Percentiles rank a stretch among this genome's conserved stretches.
Evolutionary conservation across 2,329 filamentous ascomycete species (phyloP).

Genomic region (Lasiodiplodia sp.): DNA sequence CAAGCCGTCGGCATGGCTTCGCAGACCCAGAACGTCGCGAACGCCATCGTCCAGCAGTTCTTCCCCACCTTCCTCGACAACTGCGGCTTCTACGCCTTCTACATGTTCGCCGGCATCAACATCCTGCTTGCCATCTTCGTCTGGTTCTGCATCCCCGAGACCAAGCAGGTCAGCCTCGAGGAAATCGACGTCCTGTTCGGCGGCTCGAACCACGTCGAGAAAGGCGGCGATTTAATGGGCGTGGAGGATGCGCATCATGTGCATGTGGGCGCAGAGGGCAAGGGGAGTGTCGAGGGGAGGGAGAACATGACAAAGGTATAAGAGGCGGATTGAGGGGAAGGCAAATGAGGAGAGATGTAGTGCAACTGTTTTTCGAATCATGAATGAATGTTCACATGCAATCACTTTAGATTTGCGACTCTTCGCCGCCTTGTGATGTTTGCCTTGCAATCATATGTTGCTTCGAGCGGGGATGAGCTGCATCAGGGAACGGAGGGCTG

Average conservation of each 20-base stretch:
- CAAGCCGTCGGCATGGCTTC: conserved; percentile 73
- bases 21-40: conserved; percentile 66
- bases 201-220: conserved; percentile 63
- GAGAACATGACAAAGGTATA: conserved; percentile 7
- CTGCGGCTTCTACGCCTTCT: conserved; percentile 62
- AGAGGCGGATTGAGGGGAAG: not conserved
- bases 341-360: not conserved
- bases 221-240: conserved; percentile 58
- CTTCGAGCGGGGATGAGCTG: too few relatives aligned
- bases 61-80: conserved; percentile 72
- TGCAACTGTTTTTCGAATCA: too few relatives aligned
- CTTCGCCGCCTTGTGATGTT: too few relatives aligned
- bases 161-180: conserved; percentile 58
- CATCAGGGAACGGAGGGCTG: too few relatives aligned
- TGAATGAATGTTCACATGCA: too few relatives aligned
- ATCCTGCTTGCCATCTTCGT: conserved; percentile 35
- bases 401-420: too few relatives aligned
- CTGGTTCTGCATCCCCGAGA: conserved; percentile 53
- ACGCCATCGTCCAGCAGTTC: conserved; percentile 73
- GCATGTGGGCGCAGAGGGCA: conserved; percentile 34
- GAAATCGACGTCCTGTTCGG: conserved; percentile 65
- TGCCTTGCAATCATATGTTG: too few relatives aligned
- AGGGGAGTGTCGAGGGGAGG: conserved; percentile 8
- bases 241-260: conserved; percentile 45
- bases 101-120: conserved; percentile 51